Percentiles rank a stretch among this genome's conserved stretches.
Evolutionary conservation across 1,139 yeast genomes (phyloP).

Genomic region (Protomyces macrosporus): DNA sequence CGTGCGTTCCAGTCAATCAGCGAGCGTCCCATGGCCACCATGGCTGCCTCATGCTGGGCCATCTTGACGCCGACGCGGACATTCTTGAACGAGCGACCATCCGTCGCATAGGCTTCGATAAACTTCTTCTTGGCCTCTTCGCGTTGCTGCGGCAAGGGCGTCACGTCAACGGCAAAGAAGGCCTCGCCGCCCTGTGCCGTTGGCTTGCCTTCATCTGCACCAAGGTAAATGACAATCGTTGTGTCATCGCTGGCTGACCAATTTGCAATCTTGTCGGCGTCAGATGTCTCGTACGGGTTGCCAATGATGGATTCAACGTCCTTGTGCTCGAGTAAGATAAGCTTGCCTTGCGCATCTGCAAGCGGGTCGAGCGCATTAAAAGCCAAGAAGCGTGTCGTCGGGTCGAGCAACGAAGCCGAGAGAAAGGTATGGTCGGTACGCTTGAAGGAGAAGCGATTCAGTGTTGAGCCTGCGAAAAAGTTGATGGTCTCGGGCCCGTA

Average conservation of each 20-base stretch:
- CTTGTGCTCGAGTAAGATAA: constrained; percentile 32
- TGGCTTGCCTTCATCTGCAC: constrained; percentile 18
- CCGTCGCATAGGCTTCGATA: constrained; percentile 29
- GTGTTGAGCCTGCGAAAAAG: constrained; percentile 50
- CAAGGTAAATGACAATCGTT: constrained; percentile 33
- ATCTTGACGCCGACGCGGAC: constrained; percentile 35
- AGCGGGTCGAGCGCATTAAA: constrained; percentile 41
- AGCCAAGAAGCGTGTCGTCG: constrained; percentile 55
- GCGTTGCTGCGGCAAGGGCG: constrained; percentile 35
- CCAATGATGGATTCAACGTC: constrained; percentile 37
- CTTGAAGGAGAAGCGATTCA: constrained; percentile 76
- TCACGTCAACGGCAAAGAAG: constrained; percentile 68
- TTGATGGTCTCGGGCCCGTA: constrained; percentile 24
- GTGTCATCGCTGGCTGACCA: constrained; percentile 40
- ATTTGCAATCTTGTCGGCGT: constrained; percentile 34
- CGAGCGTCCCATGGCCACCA: constrained; percentile 77
- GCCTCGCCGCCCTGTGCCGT: constrained; percentile 60
- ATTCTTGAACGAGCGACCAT: constrained; percentile 39
- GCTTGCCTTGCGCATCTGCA: constrained; percentile 31
- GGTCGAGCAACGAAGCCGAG: constrained; percentile 48
- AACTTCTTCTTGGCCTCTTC: constrained; percentile 32
- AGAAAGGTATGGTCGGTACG: constrained; percentile 64
- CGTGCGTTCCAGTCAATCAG: constrained; percentile 78
- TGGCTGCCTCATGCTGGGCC: constrained; percentile 46
- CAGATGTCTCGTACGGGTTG: constrained; percentile 37